A percentile compares a stretch with the other conserved stretches of the same genome.
phyloP scores from a whole-genome alignment of 2,329 filamentous ascomycete species.

The Trichoderma harzianum region DNA sequence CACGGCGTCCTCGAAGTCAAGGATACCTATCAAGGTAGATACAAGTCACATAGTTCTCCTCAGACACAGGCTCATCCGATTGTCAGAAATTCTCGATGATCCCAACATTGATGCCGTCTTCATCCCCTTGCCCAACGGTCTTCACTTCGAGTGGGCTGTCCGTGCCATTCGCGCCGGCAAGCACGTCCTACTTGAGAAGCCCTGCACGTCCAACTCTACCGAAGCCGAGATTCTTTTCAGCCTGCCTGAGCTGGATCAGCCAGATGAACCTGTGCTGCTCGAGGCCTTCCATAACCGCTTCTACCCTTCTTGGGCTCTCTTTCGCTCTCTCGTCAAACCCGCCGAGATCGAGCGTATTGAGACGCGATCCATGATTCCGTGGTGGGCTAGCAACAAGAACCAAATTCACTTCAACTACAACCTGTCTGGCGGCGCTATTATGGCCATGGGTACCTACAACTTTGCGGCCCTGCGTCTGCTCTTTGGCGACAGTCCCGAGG shows the following conservation, averaged over 20 bases:
- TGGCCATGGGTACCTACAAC: conserved; percentile 42
- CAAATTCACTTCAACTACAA: conserved; percentile 44
- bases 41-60: background rate
- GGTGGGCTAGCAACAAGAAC: conserved; percentile 31
- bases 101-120: conserved; percentile 46
- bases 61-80: background rate
- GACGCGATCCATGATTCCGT: conserved; percentile 30
- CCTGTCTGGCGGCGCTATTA: conserved; percentile 40
- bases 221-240: conserved; percentile 42
- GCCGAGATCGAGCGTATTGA: conserved; percentile 36
- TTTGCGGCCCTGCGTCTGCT: conserved; percentile 38
- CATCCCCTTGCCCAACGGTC: conserved; percentile 44
- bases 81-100: conserved; percentile 35
- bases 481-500: conserved; percentile 38
- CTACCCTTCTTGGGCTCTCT: conserved; percentile 45
- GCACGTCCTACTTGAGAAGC: conserved; percentile 30
- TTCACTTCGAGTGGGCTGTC: conserved; percentile 47
- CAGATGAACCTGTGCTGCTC: conserved; percentile 44
- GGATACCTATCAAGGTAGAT: conserved; percentile 43
- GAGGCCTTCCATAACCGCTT: conserved; percentile 54
- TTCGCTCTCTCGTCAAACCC: conserved; percentile 38
- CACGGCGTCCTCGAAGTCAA: conserved; percentile 49
- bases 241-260: conserved; percentile 31
- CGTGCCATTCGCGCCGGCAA: conserved; percentile 45
- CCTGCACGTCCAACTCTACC: conserved; percentile 6